A percentile compares a stretch with the other conserved stretches of the same genome.
phyloP scores from a whole-genome alignment of 345 rosid genomes.

The Euphorbia lathyris region DNA sequence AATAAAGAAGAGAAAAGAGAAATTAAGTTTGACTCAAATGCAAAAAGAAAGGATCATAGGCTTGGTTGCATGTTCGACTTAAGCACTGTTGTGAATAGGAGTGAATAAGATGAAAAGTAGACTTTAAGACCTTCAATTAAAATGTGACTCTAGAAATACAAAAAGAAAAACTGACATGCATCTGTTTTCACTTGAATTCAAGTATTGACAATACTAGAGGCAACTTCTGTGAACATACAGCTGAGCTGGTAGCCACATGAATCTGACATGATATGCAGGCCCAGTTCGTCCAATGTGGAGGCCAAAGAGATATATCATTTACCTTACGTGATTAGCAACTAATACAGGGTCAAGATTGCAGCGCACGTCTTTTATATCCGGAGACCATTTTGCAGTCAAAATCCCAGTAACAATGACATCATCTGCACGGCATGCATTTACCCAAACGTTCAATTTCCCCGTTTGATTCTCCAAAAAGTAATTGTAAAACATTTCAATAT shows the following conservation, averaged over 20 bases:
- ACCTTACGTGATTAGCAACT: constrained; percentile 87
- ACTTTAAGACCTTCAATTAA: not conserved
- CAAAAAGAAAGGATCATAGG: not conserved
- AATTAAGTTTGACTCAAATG: not conserved
- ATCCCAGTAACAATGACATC: constrained; percentile 82
- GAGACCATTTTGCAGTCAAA: constrained; percentile 94
- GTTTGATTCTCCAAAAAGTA: not conserved
- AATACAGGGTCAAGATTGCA: constrained; percentile 88
- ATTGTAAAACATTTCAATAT: not conserved
- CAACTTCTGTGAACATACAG: not conserved
- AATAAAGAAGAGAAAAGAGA: not conserved
- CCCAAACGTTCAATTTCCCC: not conserved
- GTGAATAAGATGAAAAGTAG: not conserved
- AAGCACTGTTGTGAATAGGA: not conserved
- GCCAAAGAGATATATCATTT: constrained; percentile 19
- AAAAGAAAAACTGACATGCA: not conserved
- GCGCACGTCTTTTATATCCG: constrained; percentile 85
- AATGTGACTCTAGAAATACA: too few species aligned
- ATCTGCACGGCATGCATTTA: constrained; percentile 40
- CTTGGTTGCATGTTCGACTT: not conserved
- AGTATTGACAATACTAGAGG: not conserved
- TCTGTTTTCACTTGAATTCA: not conserved
- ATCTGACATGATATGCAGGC: not conserved
- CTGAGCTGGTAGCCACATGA: not conserved
- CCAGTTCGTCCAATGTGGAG: not conserved